A percentile compares a stretch with the other conserved stretches of the same genome.
Evolutionary conservation across 2,329 filamentous ascomycete species (phyloP).

Genomic region (Cryphonectria radicalis): DNA sequence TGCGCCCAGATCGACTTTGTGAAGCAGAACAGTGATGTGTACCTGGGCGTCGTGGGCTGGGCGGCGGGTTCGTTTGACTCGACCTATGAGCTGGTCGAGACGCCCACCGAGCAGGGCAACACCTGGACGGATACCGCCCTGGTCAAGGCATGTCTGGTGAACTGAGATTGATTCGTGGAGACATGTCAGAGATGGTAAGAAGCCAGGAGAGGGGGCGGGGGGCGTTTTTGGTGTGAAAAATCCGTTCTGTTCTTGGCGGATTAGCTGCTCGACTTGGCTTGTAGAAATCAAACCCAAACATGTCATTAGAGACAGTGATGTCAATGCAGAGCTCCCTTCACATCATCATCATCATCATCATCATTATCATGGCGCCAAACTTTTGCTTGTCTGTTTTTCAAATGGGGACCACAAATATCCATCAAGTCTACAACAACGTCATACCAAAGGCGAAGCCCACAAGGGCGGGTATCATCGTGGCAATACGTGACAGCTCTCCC

Average conservation of each 20-base stretch:
- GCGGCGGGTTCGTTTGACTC: conserved; percentile 36
- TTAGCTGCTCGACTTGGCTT: background rate
- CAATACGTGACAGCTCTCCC: conserved; percentile 1
- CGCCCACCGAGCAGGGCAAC: conserved; percentile 33
- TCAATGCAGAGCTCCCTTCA: background rate
- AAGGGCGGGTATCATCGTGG: conserved; percentile 22
- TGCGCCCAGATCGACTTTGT: conserved; percentile 39
- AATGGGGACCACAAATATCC: background rate
- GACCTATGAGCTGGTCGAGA: conserved; percentile 37
- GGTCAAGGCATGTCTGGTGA: conserved; percentile 33
- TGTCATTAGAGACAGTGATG: background rate
- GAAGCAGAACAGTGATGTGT: conserved; percentile 38
- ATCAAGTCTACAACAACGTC: conserved; percentile 12
- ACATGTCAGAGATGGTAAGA: background rate
- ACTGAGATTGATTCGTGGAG: background rate
- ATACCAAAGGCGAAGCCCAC: conserved; percentile 24
- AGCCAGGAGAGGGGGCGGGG: too few relatives aligned
- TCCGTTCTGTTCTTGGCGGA: background rate
- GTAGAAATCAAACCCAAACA: background rate
- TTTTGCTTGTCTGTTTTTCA: background rate
- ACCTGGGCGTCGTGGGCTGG: conserved; percentile 37
- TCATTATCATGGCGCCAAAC: background rate
- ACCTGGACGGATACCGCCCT: conserved; percentile 31
- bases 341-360: too few relatives aligned
- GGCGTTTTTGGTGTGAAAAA: background rate